These are phyloP conservation scores for Wallemia ichthyophaga DNA, from an alignment of 1,284 basidiomycete species.

Conservation along the genomic window DNA sequence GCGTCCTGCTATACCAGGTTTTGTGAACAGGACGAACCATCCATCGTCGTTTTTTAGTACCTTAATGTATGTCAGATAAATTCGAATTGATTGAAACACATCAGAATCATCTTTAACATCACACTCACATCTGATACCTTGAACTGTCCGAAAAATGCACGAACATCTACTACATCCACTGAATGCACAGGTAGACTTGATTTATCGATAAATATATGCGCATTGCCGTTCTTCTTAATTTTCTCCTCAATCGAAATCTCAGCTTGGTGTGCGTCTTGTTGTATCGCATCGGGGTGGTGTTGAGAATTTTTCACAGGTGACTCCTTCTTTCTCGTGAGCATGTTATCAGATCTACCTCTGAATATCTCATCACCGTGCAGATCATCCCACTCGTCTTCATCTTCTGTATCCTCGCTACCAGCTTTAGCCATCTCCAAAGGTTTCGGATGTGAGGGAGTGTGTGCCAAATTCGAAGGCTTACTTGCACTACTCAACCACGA, in stretches of 20 bases:
- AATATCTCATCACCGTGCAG: background rate
- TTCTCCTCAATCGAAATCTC: background rate
- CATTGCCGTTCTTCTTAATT: background rate
- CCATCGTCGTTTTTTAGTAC: background rate
- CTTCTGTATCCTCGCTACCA: background rate
- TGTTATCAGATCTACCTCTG: background rate
- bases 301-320: background rate
- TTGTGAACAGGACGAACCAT: background rate
- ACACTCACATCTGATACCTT: background rate
- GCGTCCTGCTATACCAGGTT: background rate
- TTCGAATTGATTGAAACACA: too few relatives aligned
- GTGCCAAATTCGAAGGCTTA: background rate
- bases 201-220: background rate
- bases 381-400: background rate
- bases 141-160: background rate
- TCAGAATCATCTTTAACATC: background rate
- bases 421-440: background rate
- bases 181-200: background rate
- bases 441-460: background rate
- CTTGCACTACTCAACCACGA: background rate
- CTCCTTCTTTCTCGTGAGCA: background rate
- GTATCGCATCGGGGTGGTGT: background rate
- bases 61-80: background rate
- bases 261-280: background rate
- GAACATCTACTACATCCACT: background rate